Evolutionary conservation across 192 early-diverging fungal genomes (phyloP), one percentile per base, ranked within the genome.

Genomic region (Podila horticola): DNA sequence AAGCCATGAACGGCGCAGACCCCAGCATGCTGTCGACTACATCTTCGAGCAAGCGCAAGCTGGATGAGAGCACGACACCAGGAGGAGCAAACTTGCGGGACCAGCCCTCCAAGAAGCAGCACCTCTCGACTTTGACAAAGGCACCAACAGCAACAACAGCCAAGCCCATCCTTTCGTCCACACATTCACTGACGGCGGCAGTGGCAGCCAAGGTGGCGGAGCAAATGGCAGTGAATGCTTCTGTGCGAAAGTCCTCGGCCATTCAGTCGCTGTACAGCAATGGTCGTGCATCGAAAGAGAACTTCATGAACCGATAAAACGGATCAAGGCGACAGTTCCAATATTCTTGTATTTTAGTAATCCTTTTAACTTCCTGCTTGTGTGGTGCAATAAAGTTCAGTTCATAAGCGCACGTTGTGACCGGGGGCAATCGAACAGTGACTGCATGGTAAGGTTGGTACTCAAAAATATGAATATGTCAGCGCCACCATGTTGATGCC

Each of bases 121-220:
- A 68, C 19, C 51, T 58, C 10, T 38, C n/a, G 19, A 48, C 33
- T 2, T 31, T 58, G 8, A 41, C 55, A 17, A 62, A 41, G 5
- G 26, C 45, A 19, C 15, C 52, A 6, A 5, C 45, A 4, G 5
- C 50, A 9, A 20, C 52, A 20, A 17, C 38, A 15, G 52, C 12
- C 33, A 34, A 59, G 7, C 9, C 76, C 19, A 28, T 51, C 5
- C 45, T 48, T 17, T 66, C 73, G 1, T 64, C 81, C 12, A 75
- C 82, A 17, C 69, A 83, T 8, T 84, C 84, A 5, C 51, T 84
- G 41, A 83, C 84, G 1, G 79, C 84, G 20, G 83, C 79, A 1
- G 84, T 88, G 1, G 66, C 82, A 30, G 74, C 82, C 64, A 86
- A 85, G 49, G 87, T 88, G 3, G 75, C 74, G 12, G 72, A 84